A percentile compares a stretch with the other conserved stretches of the same genome.
phyloP scores from a whole-genome alignment of 2,329 filamentous ascomycete species.

The Dactylellina parvicollis region DNA sequence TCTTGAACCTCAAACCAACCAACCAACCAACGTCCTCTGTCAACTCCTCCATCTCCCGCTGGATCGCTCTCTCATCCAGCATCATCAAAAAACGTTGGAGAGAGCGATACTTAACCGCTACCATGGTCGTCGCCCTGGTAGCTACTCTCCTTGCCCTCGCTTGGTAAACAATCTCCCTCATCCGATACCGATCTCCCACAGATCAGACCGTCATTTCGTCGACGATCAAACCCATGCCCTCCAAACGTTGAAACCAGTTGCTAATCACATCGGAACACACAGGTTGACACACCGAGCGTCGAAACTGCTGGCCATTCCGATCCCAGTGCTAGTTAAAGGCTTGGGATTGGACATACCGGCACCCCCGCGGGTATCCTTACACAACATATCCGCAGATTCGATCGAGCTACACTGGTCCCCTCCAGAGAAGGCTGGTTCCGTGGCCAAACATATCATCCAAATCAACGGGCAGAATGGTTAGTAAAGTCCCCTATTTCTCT shows the following conservation, averaged over 20 bases:
- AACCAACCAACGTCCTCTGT: neutral
- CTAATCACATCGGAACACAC: neutral
- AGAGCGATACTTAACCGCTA: neutral
- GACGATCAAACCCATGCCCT: constrained; percentile 7
- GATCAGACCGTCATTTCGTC: neutral
- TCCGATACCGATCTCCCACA: neutral
- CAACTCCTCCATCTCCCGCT: neutral
- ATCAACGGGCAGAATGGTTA: constrained; percentile 91
- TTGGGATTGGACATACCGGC: constrained; percentile 94
- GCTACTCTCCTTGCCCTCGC: constrained; percentile 53
- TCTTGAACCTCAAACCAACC: constrained; percentile 20
- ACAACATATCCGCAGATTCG: constrained; percentile 85
- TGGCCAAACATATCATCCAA: constrained; percentile 88
- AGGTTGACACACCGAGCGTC: constrained; percentile 76
- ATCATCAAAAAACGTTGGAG: neutral
- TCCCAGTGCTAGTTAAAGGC: constrained; percentile 87
- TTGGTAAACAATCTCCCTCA: constrained; percentile 24
- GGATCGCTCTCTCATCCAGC: constrained; percentile 4
- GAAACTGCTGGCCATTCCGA: constrained; percentile 88
- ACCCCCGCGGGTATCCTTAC: constrained; percentile 86
- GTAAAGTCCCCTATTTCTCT: constrained; percentile 58
- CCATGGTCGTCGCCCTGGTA: constrained; percentile 50
- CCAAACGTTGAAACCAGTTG: constrained; percentile 61
- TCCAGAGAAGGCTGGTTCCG: constrained; percentile 72
- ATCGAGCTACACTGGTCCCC: constrained; percentile 91